These are phyloP conservation scores for Psilocybe mexicana DNA, from an alignment of 1,284 basidiomycete genomes.

Conservation along the genomic window DNA sequence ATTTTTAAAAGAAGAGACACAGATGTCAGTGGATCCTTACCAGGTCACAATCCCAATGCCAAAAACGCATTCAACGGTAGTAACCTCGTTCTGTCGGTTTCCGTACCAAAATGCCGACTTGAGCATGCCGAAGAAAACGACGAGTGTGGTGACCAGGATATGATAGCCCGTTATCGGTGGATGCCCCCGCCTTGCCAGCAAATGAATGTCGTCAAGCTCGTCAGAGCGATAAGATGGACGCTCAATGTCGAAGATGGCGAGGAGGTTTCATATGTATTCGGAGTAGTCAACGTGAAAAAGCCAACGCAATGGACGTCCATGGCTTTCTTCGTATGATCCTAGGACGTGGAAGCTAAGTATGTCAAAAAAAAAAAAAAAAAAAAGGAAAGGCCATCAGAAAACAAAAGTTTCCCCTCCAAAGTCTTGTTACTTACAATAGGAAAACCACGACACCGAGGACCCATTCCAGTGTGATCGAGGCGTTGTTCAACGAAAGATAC, in stretches of 20 bases:
- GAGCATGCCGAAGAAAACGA: background rate
- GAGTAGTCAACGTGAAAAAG: background rate
- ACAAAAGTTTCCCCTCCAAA: too few species aligned
- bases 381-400: too few species aligned
- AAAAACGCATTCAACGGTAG: background rate
- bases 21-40: background rate
- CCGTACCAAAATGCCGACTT: background rate
- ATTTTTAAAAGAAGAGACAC: background rate
- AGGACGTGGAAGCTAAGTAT: background rate
- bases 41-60: background rate
- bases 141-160: background rate
- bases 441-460: background rate
- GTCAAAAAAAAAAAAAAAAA: background rate
- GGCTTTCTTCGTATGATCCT: background rate
- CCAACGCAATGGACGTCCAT: background rate
- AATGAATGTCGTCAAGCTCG: background rate
- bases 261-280: background rate
- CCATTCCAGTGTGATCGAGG: background rate
- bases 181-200: background rate
- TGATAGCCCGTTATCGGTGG: background rate
- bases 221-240: background rate
- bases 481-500: background rate
- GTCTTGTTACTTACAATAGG: background rate
- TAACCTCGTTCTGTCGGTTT: background rate
- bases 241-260: background rate